Base-by-base conservation (phyloP, 305 asterid species). In the Plantago coronopus region DNA sequence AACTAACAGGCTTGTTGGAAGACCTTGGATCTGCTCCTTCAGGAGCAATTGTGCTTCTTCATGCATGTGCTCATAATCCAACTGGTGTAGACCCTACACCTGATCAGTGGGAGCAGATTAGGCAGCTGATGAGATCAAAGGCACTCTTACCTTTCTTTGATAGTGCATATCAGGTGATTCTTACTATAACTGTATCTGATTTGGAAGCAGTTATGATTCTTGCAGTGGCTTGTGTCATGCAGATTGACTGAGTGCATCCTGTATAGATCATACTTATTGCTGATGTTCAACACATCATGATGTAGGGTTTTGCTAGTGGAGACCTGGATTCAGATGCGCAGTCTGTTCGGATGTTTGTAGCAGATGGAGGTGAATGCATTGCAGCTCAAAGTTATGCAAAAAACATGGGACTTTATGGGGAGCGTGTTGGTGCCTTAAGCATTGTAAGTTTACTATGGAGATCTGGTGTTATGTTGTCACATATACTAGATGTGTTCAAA, bases 31-130 rank as follows among this genome's bases (percentile, higher is more conserved):
- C 55, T 72, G 95, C 89, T 43, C 85, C 91, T 17, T 31, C 76
- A 42, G 91, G 96, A 48, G 88, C 95, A 23, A 79, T 88, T 51
- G 87, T 88, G 64, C 91, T 88, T 74, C 87, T 88, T 57, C 96
- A 88, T 74, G 95, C 96, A 1, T 85, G 96, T 74, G 91, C 95
- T 66, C 96, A 88, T 75, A 88, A 88, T 74, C 96, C 96, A 54
- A 88, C 96, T 15, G 96, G 96, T 5, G 96, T 88, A 0, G 93
- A 88, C 69, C 96, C 91, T 25, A 85, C 95, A 44, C 53, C 78
- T 57, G 83, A 78, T 66, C 91, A 88, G 64, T 88, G 96, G 96
- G 88, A 81, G 76, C 71, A 83, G 59, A 83, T 88, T 67, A 81
- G 95, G 73, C 71, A 75, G 59, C 69, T 88, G 78, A 78, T 88